phyloP scores from a whole-genome alignment of 139 green algal genomes.

The Micractinium conductrix region DNA sequence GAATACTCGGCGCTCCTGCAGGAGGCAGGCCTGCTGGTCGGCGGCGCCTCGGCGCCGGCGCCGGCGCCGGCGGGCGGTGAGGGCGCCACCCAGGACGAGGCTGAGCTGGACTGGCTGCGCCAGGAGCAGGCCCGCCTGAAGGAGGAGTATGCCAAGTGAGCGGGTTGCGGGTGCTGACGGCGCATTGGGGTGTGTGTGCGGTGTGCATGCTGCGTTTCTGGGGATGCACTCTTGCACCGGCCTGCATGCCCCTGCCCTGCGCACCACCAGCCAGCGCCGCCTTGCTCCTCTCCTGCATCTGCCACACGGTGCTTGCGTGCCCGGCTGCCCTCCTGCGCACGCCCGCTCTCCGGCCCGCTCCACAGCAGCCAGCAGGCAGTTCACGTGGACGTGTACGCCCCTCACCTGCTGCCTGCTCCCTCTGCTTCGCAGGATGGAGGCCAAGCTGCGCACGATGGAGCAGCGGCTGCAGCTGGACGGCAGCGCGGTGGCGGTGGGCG shows the following conservation, averaged over 20 bases:
- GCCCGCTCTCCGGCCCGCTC: too few species aligned
- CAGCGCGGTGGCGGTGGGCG: background rate
- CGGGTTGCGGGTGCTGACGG: too few species aligned
- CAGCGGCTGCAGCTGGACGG: constrained; percentile 31
- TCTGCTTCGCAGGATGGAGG: constrained; percentile 48
- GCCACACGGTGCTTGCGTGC: too few species aligned
- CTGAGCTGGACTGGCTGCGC: constrained; percentile 42
- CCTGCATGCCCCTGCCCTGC: too few species aligned
- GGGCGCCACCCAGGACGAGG: background rate
- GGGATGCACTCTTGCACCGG: background rate
- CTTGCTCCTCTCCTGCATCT: too few species aligned
- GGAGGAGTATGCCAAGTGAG: constrained; percentile 55
- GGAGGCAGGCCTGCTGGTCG: constrained; percentile 20
- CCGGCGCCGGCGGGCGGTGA: background rate
- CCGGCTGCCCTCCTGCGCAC: too few species aligned
- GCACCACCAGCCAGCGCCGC: too few species aligned
- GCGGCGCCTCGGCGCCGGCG: background rate
- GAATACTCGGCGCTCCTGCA: constrained; percentile 31
- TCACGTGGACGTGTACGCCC: too few species aligned
- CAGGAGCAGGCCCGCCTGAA: constrained; percentile 56
- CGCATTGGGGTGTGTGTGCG: too few species aligned
- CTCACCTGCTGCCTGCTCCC: too few species aligned
- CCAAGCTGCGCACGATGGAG: constrained; percentile 61
- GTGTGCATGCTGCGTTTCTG: background rate
- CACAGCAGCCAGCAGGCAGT: too few species aligned